Conservation (phyloP, 345 rosid species). For the Salix arbutifolia region DNA sequence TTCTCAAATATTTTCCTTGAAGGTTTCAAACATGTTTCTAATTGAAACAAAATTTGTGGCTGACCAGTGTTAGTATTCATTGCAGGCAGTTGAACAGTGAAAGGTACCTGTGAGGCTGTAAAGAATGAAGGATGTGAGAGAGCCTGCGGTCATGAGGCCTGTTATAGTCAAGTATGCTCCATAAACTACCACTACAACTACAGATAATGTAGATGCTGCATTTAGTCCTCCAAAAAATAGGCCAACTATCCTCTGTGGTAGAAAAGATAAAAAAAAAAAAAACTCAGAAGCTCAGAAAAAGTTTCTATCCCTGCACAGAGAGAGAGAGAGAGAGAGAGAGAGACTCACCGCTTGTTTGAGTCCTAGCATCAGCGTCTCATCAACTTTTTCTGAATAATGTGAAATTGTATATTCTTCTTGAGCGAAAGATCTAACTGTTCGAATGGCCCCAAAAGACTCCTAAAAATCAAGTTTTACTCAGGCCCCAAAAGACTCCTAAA, state of each 20-base stretch:
- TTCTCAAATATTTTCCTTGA: background rate
- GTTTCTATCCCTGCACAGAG: background rate
- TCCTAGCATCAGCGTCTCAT: conserved; percentile 77
- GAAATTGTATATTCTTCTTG: conserved; percentile 68
- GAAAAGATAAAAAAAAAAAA: conserved; percentile 2
- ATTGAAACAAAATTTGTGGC: background rate
- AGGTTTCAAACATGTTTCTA: background rate
- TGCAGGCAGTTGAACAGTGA: conserved; percentile 2
- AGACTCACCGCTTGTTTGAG: conserved; percentile 80
- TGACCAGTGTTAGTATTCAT: background rate
- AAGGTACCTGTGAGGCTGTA: conserved; percentile 85
- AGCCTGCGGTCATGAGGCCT: conserved; percentile 78
- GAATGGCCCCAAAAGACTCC: conserved; percentile 97
- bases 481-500: background rate
- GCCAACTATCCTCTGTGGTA: conserved; percentile 53
- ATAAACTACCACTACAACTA: conserved; percentile 71
- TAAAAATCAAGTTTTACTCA: conserved; percentile 25
- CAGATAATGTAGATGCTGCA: conserved; percentile 79
- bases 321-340: conserved; percentile 8
- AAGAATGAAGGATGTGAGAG: conserved; percentile 94
- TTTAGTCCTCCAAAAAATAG: conserved; percentile 82
- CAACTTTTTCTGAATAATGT: conserved; percentile 73
- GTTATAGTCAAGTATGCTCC: conserved; percentile 85
- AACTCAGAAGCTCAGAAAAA: background rate
- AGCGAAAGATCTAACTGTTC: conserved; percentile 93